phyloP scores from a whole-genome alignment of 2,329 filamentous ascomycete genomes.

The Calonectria pseudoreteaudii region DNA sequence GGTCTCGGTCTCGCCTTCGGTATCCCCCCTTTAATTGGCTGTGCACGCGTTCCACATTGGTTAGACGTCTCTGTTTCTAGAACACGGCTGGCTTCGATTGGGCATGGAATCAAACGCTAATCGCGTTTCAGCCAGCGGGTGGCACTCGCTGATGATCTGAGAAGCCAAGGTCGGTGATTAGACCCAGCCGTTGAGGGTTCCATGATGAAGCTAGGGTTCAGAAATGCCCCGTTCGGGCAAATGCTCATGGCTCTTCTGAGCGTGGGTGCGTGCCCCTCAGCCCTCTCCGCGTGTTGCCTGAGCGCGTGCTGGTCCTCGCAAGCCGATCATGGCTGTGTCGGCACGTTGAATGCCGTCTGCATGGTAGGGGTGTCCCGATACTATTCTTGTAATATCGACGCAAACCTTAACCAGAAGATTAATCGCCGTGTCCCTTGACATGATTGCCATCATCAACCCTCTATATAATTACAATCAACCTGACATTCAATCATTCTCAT shows the following conservation, averaged over 20 bases:
- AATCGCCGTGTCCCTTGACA: background rate
- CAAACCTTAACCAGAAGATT: background rate
- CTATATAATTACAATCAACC: slow-evolving; percentile 5
- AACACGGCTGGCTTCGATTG: background rate
- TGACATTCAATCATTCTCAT: background rate
- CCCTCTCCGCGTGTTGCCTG: background rate
- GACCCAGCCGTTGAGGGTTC: background rate
- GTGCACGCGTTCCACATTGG: background rate
- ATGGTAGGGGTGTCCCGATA: background rate
- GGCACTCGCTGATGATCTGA: background rate
- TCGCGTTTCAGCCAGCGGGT: background rate
- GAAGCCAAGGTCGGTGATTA: background rate
- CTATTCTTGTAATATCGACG: slow-evolving; percentile 6
- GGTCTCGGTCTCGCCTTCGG: slow-evolving; percentile 17
- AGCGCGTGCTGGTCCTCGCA: background rate
- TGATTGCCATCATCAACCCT: background rate
- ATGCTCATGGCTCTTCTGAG: background rate
- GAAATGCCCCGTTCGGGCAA: background rate
- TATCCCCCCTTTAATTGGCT: background rate
- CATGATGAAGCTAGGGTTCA: background rate
- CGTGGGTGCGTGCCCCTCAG: background rate
- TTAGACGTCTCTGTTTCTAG: background rate
- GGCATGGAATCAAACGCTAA: background rate
- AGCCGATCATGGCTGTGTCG: background rate
- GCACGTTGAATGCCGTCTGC: background rate